Conservation (phyloP, 768 basidiomycete genomes). For the Mycena rebaudengoi region DNA sequence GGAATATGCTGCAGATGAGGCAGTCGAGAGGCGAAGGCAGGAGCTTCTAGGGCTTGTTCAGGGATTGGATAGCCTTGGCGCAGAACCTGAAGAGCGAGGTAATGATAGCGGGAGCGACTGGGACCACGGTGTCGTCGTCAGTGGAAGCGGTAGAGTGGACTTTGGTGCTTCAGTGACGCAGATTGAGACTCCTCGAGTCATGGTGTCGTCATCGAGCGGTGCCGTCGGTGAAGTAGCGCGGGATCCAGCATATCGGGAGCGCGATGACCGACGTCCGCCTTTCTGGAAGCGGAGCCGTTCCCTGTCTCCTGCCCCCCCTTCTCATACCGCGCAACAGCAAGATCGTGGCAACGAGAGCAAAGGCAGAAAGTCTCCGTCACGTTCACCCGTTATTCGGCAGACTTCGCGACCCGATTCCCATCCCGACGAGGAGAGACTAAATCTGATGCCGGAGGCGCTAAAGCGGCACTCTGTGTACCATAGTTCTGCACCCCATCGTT, state of each 20-base stretch:
- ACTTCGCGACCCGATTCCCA: slow-evolving; percentile 1
- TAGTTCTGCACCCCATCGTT: slow-evolving; percentile 19
- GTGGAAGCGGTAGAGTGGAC: slow-evolving; percentile 20
- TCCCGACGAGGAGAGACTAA: background rate
- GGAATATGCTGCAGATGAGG: slow-evolving; percentile 12
- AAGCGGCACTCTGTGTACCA: slow-evolving; percentile 41
- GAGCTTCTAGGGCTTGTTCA: slow-evolving; percentile 35
- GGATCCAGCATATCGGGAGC: slow-evolving; percentile 1
- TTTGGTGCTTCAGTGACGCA: background rate
- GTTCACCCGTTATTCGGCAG: slow-evolving; percentile 41
- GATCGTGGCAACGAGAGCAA: background rate
- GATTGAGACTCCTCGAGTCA: slow-evolving; percentile 17
- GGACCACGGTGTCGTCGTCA: slow-evolving; percentile 5
- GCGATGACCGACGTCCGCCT: slow-evolving; percentile 7
- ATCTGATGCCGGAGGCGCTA: slow-evolving; percentile 32
- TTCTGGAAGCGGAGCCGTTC: slow-evolving; percentile 20
- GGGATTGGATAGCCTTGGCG: slow-evolving; percentile 26
- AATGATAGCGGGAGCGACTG: background rate
- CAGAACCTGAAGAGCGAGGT: background rate
- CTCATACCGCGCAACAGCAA: slow-evolving; percentile 10
- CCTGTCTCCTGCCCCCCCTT: slow-evolving; percentile 21
- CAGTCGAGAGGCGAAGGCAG: slow-evolving; percentile 30
- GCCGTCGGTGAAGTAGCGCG: background rate
- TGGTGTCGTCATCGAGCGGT: slow-evolving; percentile 26
- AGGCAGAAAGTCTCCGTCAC: slow-evolving; percentile 29